These are phyloP conservation scores for Tremella yokohamensis DNA, from an alignment of 768 basidiomycete genomes.

Conservation along the genomic window DNA sequence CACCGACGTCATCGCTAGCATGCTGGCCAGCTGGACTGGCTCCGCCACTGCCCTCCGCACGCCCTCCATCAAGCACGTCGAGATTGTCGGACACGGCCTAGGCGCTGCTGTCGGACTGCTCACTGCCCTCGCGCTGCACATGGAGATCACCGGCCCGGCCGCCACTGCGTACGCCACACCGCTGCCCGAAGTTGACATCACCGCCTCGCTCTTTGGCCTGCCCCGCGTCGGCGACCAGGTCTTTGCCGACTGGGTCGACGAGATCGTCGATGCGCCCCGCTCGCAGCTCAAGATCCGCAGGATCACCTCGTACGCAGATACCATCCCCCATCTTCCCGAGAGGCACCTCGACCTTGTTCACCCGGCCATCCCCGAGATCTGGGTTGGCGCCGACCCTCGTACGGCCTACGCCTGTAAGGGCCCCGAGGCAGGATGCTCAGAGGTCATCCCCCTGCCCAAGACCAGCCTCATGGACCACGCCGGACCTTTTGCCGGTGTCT, in stretches of 20 bases:
- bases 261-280: slow-evolving; percentile 4
- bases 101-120: slow-evolving; percentile 35
- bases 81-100: slow-evolving; percentile 44
- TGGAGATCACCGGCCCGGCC: slow-evolving; percentile 22
- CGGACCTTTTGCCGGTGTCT: slow-evolving; percentile 43
- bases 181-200: slow-evolving; percentile 22
- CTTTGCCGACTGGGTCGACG: slow-evolving; percentile 35
- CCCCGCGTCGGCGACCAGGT: slow-evolving; percentile 37
- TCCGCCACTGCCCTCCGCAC: not conserved
- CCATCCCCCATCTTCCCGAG: slow-evolving; percentile 41
- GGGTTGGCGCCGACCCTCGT: slow-evolving; percentile 41
- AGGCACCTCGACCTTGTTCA: slow-evolving; percentile 32
- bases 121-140: slow-evolving; percentile 29
- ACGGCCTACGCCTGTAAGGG: slow-evolving; percentile 31
- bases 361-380: slow-evolving; percentile 35
- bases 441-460: slow-evolving; percentile 24
- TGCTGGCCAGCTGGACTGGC: not conserved
- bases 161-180: slow-evolving; percentile 13
- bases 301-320: slow-evolving; percentile 40
- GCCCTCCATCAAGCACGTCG: slow-evolving; percentile 26
- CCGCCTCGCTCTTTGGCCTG: slow-evolving; percentile 29
- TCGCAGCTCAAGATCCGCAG: slow-evolving; percentile 21
- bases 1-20: slow-evolving; percentile 10
- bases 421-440: slow-evolving; percentile 18
- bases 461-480: slow-evolving; percentile 37